Evolutionary conservation across 2,329 filamentous ascomycete species (phyloP).

Genomic region (Paraphoma chrysanthemicola): DNA sequence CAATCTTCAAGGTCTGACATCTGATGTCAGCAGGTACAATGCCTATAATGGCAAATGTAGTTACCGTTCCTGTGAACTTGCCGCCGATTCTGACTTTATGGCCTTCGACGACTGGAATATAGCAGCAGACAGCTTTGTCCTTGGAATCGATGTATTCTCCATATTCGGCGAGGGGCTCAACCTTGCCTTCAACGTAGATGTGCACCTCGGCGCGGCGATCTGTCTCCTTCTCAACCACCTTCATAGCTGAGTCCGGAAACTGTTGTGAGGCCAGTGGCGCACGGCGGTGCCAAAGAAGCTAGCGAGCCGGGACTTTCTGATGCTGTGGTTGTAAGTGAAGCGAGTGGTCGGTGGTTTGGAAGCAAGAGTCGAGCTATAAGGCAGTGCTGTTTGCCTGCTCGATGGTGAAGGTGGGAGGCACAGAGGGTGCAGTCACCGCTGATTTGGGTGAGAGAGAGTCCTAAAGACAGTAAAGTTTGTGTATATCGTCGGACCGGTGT

Average conservation of each 20-base stretch:
- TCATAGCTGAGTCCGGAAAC: conserved; percentile 40
- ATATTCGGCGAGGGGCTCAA: conserved; percentile 40
- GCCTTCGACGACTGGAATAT: conserved; percentile 42
- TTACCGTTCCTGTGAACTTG: conserved; percentile 42
- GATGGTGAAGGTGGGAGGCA: background rate
- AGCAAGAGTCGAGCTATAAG: background rate
- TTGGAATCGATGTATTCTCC: conserved; percentile 31
- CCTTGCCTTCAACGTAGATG: conserved; percentile 29
- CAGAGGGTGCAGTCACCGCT: background rate
- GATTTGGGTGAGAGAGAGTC: background rate
- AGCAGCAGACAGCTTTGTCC: conserved; percentile 44
- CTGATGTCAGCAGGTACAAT: background rate
- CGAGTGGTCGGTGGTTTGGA: no score
- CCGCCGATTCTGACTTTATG: conserved; percentile 41
- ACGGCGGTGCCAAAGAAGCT: no score
- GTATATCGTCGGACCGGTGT: no score
- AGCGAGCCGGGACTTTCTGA: no score
- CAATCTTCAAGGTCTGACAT: conserved; percentile 27
- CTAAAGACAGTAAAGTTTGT: no score
- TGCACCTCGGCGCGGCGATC: conserved; percentile 44
- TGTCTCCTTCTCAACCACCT: conserved; percentile 39
- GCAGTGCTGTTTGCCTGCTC: background rate
- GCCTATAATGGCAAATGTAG: background rate
- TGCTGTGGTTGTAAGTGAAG: no score
- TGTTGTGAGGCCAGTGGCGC: background rate